A percentile compares a stretch with the other conserved stretches of the same genome.
These are phyloP conservation scores for Naganishia sp. DNA, from an alignment of 1,284 basidiomycete genomes.

Conservation along the genomic window DNA sequence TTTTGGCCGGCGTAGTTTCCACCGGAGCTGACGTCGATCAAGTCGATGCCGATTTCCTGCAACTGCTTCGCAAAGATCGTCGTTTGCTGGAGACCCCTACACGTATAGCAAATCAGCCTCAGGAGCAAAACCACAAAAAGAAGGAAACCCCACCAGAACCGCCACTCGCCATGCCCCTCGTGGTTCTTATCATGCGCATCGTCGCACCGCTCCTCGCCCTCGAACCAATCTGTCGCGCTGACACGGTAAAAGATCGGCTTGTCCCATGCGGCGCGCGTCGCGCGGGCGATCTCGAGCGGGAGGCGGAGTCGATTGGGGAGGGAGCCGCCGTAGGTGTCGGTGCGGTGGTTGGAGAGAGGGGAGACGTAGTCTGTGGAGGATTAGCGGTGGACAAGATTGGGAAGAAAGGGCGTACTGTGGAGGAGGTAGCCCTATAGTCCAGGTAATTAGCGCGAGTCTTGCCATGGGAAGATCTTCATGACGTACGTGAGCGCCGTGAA, in stretches of 20 bases:
- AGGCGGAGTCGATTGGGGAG: slow-evolving; percentile 72
- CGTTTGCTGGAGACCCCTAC: slow-evolving; percentile 76
- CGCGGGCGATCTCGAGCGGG: slow-evolving; percentile 62
- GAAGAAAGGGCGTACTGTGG: slow-evolving; percentile 32
- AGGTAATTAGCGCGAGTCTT: slow-evolving; percentile 27
- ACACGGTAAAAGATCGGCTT: slow-evolving; percentile 74
- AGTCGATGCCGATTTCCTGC: slow-evolving; percentile 65
- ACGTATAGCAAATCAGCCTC: background rate
- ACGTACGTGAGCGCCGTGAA: slow-evolving; percentile 66
- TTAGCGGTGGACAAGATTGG: background rate
- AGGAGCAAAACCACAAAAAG: background rate
- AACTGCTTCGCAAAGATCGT: slow-evolving; percentile 63
- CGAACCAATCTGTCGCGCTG: slow-evolving; percentile 75
- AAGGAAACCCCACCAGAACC: slow-evolving; percentile 47
- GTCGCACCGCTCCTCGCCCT: slow-evolving; percentile 54
- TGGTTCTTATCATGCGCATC: slow-evolving; percentile 61
- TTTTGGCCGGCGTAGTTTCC: slow-evolving; percentile 66
- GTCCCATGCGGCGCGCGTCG: slow-evolving; percentile 63
- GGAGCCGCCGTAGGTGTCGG: slow-evolving; percentile 70
- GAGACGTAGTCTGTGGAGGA: slow-evolving; percentile 60
- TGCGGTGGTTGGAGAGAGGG: slow-evolving; percentile 69
- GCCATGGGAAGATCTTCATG: background rate
- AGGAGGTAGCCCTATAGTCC: slow-evolving; percentile 33
- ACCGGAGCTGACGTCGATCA: slow-evolving; percentile 69
- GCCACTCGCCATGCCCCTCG: slow-evolving; percentile 39